phyloP scores from a whole-genome alignment of 768 basidiomycete genomes.

The Dacryopinax spathularia region DNA sequence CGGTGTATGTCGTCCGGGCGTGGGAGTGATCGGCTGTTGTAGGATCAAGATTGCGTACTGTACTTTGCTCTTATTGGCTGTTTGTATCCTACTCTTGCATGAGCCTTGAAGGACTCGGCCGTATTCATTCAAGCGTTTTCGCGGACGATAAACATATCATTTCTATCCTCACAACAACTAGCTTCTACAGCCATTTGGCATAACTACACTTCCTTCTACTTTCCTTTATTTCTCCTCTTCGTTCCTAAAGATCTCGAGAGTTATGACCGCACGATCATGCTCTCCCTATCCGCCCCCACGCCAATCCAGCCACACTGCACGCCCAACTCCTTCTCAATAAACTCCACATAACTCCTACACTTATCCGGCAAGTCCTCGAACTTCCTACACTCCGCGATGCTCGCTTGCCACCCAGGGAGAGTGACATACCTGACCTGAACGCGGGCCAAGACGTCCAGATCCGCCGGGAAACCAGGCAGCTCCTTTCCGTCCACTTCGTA shows the following conservation, averaged over 20 bases:
- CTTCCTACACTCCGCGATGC: constrained; percentile 46
- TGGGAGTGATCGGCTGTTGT: too few species aligned
- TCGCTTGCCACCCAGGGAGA: constrained; percentile 78
- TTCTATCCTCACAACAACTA: too few species aligned
- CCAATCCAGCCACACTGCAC: constrained; percentile 85
- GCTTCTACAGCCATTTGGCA: too few species aligned
- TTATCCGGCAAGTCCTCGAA: constrained; percentile 71
- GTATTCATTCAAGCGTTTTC: too few species aligned
- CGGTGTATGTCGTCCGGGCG: too few species aligned
- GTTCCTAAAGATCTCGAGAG: background rate
- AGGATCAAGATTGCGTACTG: too few species aligned
- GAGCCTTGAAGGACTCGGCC: too few species aligned
- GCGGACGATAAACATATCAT: too few species aligned
- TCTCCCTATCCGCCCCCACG: constrained; percentile 73
- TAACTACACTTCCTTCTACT: background rate
- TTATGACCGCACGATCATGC: constrained; percentile 38
- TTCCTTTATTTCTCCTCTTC: background rate
- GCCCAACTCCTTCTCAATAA: constrained; percentile 61
- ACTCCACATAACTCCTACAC: constrained; percentile 74
- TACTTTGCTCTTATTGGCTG: too few species aligned
- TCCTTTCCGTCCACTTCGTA: constrained; percentile 68
- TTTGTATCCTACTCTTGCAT: too few species aligned
- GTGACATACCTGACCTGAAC: constrained; percentile 81
- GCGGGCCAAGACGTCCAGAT: constrained; percentile 62
- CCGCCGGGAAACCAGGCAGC: constrained; percentile 77